Percentiles rank a stretch among this genome's conserved stretches.
Conservation (phyloP, 768 basidiomycete genomes). For the Rhizopogon vesiculosus region DNA sequence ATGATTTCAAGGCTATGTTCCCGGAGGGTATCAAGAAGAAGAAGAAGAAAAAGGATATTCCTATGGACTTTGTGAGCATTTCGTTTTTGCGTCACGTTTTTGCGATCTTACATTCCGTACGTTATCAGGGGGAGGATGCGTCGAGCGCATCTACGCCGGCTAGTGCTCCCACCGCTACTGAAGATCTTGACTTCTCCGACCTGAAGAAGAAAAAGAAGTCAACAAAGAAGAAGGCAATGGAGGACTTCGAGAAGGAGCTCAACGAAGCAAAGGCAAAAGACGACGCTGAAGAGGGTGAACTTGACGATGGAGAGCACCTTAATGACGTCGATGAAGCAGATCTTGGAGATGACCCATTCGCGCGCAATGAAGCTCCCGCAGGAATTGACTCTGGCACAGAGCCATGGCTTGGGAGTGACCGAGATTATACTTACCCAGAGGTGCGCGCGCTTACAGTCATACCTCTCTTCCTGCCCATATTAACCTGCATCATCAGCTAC, state of each 20-base stretch:
- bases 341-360: slow-evolving; percentile 87
- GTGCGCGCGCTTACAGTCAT: slow-evolving; percentile 34
- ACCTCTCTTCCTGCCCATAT: neutral
- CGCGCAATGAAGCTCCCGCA: slow-evolving; percentile 47
- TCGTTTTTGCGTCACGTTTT: neutral
- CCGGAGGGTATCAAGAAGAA: slow-evolving; percentile 83
- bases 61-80: slow-evolving; percentile 66
- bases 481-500: slow-evolving; percentile 49
- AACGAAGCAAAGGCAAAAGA: slow-evolving; percentile 65
- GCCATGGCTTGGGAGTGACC: slow-evolving; percentile 88
- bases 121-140: slow-evolving; percentile 50
- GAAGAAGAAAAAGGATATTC: slow-evolving; percentile 91
- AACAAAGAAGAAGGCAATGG: slow-evolving; percentile 87
- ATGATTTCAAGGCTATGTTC: slow-evolving; percentile 80
- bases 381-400: slow-evolving; percentile 73
- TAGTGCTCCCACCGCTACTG: slow-evolving; percentile 38
- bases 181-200: slow-evolving; percentile 92
- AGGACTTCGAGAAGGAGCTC: slow-evolving; percentile 93
- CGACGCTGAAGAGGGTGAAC: slow-evolving; percentile 52
- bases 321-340: slow-evolving; percentile 76
- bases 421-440: slow-evolving; percentile 96
- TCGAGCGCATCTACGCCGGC: slow-evolving; percentile 62
- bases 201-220: slow-evolving; percentile 96
- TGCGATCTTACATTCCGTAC: slow-evolving; percentile 3
- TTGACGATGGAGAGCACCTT: slow-evolving; percentile 59